Evolutionary conservation across 345 rosid genomes (phyloP), one percentile per base, ranked within the genome.

Genomic region (Salix exigua): DNA sequence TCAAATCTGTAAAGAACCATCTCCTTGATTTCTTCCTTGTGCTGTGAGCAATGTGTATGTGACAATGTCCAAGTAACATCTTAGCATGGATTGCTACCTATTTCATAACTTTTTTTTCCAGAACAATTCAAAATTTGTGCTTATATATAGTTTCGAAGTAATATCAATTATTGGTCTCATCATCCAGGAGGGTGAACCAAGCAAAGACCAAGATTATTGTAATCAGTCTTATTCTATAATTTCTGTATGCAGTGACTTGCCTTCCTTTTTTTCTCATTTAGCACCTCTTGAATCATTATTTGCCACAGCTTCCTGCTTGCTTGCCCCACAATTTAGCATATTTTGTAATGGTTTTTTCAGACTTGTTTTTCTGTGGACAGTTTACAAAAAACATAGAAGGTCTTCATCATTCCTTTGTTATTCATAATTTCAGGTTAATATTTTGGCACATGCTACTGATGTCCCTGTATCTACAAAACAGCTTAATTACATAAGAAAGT

Each of bases 401-500:
- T 61, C 42, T 53, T 44, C 53, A 63, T 65, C 66, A 80, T 78
- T 83, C 69, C 75, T 46, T 40, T 63, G 64, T 79, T n/a, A 63
- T 73, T 80, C 74, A n/a, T 79, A 53, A 51, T 78, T 73, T 78
- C 85, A 96, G 99, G 99, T 94, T 79, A 93, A 94, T 83, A 86
- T 94, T 78, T 86, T 96, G 93, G 89, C 90, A 68, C 87, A 89
- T 87, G 81, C 97, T 58, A 88, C 95, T 79, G 95, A 91, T 82
- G 83, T 83, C 71, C 89, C 85, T 81, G 91, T 88, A 60, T 90
- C 97, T 31, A 83, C 88, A 70, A 88, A 91, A 79, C 94, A 96
- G 79, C 91, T 96, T 70, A 90, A 91, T 84, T 88, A 82, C 60
- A 86, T 96, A 75, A 87, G 93, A 78, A 90, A 89, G 86, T 78